Evolutionary conservation across 345 rosid species (phyloP).

Genomic region (Citrus australasica): DNA sequence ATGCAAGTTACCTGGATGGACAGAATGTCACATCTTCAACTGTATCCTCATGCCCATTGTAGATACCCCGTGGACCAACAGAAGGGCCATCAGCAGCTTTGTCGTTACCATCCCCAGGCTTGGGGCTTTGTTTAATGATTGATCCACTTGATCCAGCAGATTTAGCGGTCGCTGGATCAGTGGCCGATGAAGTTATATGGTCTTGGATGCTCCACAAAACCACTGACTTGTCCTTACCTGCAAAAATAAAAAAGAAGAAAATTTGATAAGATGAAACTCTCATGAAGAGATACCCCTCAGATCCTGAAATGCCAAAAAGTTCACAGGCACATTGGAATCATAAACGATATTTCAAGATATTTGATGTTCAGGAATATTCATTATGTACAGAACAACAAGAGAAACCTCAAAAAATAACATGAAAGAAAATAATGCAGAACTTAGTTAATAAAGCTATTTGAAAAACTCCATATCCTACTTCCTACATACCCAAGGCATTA

Average conservation of each 20-base stretch:
- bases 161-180: conserved; percentile 56
- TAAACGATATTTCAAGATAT: background rate
- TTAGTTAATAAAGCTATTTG: background rate
- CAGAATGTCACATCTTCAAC: conserved; percentile 97
- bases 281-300: background rate
- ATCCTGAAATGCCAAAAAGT: background rate
- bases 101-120: conserved; percentile 63
- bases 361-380: background rate
- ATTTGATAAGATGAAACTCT: conserved; percentile 21
- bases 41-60: conserved; percentile 89
- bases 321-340: background rate
- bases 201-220: conserved; percentile 99
- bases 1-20: conserved; percentile 75
- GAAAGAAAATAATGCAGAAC: background rate
- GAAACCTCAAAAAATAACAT: background rate
- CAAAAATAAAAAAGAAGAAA: conserved; percentile 5
- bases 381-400: background rate
- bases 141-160: conserved; percentile 72
- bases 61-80: conserved; percentile 94
- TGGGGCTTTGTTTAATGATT: conserved; percentile 53
- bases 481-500: background rate
- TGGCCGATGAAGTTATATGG: conserved; percentile 68
- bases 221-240: conserved; percentile 96
- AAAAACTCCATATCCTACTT: background rate
- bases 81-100: conserved; percentile 64